Percentiles rank a stretch among this genome's conserved stretches.
These are phyloP conservation scores for Lipomyces sp. DNA, from an alignment of 805 yeast genomes.

Conservation along the genomic window DNA sequence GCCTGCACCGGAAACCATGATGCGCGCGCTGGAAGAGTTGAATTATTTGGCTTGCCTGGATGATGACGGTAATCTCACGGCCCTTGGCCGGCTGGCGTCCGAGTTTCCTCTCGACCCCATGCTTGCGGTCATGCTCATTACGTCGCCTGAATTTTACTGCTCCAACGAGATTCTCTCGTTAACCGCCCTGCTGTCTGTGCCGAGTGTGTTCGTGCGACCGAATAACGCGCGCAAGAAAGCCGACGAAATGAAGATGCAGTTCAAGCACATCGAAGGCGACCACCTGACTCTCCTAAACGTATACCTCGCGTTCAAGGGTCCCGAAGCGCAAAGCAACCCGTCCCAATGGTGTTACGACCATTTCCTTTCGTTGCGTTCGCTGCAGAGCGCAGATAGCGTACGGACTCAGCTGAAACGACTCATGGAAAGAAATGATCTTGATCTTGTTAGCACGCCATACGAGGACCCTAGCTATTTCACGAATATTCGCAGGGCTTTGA, in stretches of 20 bases:
- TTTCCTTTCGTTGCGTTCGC: constrained; percentile 76
- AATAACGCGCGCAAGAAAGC: constrained; percentile 82
- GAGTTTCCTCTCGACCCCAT: constrained; percentile 94
- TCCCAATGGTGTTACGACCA: constrained; percentile 90
- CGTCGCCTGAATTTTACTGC: constrained; percentile 79
- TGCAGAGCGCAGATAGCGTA: constrained; percentile 82
- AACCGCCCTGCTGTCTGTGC: constrained; percentile 88
- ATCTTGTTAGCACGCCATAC: constrained; percentile 63
- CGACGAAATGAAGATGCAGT: constrained; percentile 80
- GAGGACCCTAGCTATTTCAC: constrained; percentile 65
- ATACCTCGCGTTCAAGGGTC: constrained; percentile 74
- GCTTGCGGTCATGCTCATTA: constrained; percentile 88
- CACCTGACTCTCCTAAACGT: constrained; percentile 88
- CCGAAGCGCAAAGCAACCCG: constrained; percentile 58
- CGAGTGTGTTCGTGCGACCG: constrained; percentile 92
- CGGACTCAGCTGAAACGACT: constrained; percentile 76
- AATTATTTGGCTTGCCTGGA: constrained; percentile 85
- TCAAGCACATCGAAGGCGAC: constrained; percentile 94
- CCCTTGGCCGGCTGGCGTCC: constrained; percentile 85
- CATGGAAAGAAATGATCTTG: constrained; percentile 78
- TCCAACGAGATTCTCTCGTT: constrained; percentile 85
- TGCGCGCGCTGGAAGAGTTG: constrained; percentile 95
- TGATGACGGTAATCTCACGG: constrained; percentile 87
- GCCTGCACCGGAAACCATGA: constrained; percentile 99
- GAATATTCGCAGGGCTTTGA: constrained; percentile 78